These are phyloP conservation scores for Botryotinia globosa DNA, from an alignment of 2,329 filamentous ascomycete genomes.

Conservation along the genomic window DNA sequence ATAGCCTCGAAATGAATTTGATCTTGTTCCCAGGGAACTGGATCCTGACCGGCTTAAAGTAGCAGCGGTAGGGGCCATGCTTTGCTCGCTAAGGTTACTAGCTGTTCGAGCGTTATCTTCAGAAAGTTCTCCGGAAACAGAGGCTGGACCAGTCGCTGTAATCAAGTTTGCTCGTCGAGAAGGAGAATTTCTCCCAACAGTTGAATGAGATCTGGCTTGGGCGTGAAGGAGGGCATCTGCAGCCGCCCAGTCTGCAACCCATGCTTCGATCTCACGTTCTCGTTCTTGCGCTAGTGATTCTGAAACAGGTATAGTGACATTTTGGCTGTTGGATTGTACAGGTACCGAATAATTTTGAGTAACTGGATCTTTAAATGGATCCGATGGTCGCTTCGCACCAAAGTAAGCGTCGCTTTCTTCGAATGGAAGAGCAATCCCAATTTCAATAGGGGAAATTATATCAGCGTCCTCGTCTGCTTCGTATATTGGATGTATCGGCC, in stretches of 20 bases:
- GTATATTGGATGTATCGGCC: conserved; percentile 61
- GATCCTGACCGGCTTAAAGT: conserved; percentile 34
- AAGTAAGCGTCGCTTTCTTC: conserved; percentile 15
- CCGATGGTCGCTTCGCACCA: conserved; percentile 27
- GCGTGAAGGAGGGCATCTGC: conserved; percentile 37
- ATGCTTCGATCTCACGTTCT: conserved; percentile 39
- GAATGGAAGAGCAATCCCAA: conserved; percentile 29
- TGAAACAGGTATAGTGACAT: conserved; percentile 24
- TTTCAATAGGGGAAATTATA: conserved; percentile 21
- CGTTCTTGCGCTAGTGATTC: conserved; percentile 34
- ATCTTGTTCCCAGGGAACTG: conserved; percentile 32
- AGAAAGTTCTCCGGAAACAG: conserved; percentile 27
- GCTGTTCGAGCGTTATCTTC: conserved; percentile 37
- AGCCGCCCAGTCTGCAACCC: conserved; percentile 41
- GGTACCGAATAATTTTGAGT: conserved; percentile 14
- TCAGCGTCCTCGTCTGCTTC: conserved; percentile 54
- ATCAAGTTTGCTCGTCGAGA: conserved; percentile 35
- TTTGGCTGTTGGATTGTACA: conserved; percentile 20
- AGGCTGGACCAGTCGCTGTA: conserved; percentile 29
- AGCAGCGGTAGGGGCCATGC: conserved; percentile 29
- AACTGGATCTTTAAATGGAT: conserved; percentile 36
- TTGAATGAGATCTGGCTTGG: conserved; percentile 34
- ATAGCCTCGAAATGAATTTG: conserved; percentile 36
- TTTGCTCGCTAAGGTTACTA: conserved; percentile 39
- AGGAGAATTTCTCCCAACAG: conserved; percentile 36